phyloP scores from a whole-genome alignment of 805 yeast genomes.

The Nakazawaea siamensis region DNA sequence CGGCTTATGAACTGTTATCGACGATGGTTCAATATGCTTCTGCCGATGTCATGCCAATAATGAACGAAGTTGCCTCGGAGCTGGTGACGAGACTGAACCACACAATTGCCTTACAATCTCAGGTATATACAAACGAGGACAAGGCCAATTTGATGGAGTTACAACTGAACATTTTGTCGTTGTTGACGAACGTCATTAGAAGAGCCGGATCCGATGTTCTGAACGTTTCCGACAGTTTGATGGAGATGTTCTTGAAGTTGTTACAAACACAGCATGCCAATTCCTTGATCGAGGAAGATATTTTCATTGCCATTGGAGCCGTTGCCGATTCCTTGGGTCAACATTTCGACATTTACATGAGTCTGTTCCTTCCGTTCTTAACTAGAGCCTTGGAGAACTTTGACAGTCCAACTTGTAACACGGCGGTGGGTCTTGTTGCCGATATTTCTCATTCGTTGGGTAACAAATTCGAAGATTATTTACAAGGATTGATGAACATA shows the following conservation, averaged over 20 bases:
- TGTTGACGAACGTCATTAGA: constrained; percentile 77
- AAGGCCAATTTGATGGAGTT: constrained; percentile 77
- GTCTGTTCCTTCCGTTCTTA: constrained; percentile 75
- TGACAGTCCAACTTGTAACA: constrained; percentile 74
- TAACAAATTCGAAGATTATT: constrained; percentile 59
- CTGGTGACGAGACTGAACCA: constrained; percentile 64
- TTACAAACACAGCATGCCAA: constrained; percentile 52
- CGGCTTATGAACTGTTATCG: constrained; percentile 93
- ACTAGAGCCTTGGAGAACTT: constrained; percentile 72
- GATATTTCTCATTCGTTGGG: constrained; percentile 90
- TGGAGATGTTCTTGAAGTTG: constrained; percentile 74
- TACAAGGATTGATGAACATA: constrained; percentile 74
- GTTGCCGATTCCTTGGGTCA: constrained; percentile 75
- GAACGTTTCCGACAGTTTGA: constrained; percentile 71
- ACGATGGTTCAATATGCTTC: constrained; percentile 73
- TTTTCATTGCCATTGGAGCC: constrained; percentile 86
- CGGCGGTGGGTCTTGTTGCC: constrained; percentile 93
- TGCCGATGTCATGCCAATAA: constrained; percentile 55
- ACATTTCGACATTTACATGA: constrained; percentile 68
- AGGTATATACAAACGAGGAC: constrained; percentile 60
- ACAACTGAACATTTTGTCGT: constrained; percentile 72
- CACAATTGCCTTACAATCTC: constrained; percentile 53
- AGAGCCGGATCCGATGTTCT: constrained; percentile 61
- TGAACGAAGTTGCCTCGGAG: constrained; percentile 68
- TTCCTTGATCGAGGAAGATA: constrained; percentile 87